Conservation (phyloP, 805 yeast genomes). For the Pichia cephalocereana region DNA sequence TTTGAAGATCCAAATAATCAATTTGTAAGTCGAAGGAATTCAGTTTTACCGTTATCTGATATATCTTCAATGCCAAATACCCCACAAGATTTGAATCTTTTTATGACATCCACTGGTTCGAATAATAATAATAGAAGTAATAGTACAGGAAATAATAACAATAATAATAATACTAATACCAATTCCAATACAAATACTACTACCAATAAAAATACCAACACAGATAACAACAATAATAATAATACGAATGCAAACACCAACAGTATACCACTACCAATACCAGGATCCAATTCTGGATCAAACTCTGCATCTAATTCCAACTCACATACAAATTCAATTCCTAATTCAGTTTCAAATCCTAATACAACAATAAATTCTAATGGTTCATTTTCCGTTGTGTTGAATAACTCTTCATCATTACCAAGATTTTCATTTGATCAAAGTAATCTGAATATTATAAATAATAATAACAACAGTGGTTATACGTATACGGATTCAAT, state of each 20-base stretch:
- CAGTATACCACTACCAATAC: background rate
- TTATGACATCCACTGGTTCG: background rate
- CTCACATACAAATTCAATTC: background rate
- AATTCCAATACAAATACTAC: too few species aligned
- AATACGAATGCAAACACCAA: background rate
- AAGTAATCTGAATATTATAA: background rate
- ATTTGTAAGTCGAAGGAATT: conserved; percentile 13
- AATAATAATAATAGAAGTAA: too few species aligned
- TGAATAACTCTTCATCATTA: too few species aligned
- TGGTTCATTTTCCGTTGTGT: background rate
- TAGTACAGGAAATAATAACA: background rate
- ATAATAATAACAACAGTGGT: background rate
- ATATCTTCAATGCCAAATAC: background rate
- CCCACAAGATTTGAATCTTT: background rate
- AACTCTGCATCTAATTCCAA: too few species aligned
- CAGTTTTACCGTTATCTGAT: conserved; percentile 9
- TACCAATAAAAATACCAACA: too few species aligned
- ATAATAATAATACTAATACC: background rate
- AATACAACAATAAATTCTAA: background rate
- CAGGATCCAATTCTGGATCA: too few species aligned
- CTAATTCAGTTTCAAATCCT: background rate
- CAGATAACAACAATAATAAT: background rate
- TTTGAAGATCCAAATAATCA: conserved; percentile 14
- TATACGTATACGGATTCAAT: background rate
- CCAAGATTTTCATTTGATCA: conserved; percentile 1